Evolutionary conservation across 257 asterid genomes (phyloP), one percentile per base, ranked within the genome.

Genomic region (Schizonepeta tenuifolia): DNA sequence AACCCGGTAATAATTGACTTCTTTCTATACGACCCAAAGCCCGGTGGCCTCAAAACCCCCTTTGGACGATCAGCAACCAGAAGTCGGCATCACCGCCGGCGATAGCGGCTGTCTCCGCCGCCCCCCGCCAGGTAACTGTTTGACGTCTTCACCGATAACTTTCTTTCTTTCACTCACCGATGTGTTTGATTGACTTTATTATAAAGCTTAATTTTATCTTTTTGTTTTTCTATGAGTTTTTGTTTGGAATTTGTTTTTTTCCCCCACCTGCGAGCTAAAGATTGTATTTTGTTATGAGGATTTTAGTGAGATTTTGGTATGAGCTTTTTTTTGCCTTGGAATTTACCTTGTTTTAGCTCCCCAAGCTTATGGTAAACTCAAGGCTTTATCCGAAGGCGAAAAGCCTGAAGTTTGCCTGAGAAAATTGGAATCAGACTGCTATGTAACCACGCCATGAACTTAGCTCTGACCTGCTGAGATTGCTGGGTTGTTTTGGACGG

Each of bases 81-180:
- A 68, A 40, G 49, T 60, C 54, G 49, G 38, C 58, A 10, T 49
- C 77, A 74, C 4, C 71, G 74, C 82, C 81, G 81, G 44, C 71
- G 2, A 59, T 61, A 66, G 1, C 70, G 49, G 57, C 44, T 47
- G 35, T n/a, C 56, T 24, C 65, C 54, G 66, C 47, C 67, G 53
- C 9, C 65, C 57, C 18, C 22, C 54, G 15, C 0, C 55, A 4
- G 79, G 82, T 78, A 62, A 61, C 41, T 60, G 21, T 57, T 31
- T 28, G 5, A 15, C 20, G 9, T 18, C 14, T 43, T 35, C 28
- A 44, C 24, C 26, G 14, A 7, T 6, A 61, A 11, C 41, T 62
- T 28, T 15, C 1, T n/a, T n/a, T n/a, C 35, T 69, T 55, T 69
- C 15, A 69, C 62, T 18, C 44, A 28, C 26, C 26, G 18, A 10